phyloP scores from a whole-genome alignment of 2,329 filamentous ascomycete species.

The Curvularia lunata region DNA sequence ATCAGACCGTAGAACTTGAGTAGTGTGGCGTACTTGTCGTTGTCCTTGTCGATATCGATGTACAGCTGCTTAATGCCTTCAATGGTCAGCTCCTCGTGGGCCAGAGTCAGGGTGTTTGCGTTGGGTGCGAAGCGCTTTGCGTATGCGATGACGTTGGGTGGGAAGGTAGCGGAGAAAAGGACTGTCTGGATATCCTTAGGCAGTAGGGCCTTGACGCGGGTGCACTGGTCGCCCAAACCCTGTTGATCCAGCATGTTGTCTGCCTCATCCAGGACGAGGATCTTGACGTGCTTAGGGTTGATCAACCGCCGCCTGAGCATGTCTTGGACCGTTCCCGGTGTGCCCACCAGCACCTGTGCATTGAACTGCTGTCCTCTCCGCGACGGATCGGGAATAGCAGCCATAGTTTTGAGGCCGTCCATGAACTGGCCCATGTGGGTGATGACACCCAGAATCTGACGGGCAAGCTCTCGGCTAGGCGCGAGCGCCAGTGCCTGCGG shows the following conservation, averaged over 20 bases:
- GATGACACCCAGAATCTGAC: constrained; percentile 90
- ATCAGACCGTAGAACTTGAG: constrained; percentile 95
- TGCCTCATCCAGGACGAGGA: constrained; percentile 93
- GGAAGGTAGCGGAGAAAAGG: constrained; percentile 94
- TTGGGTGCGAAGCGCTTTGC: constrained; percentile 83
- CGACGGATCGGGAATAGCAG: constrained; percentile 80
- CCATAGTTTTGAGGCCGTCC: constrained; percentile 73
- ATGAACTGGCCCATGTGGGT: constrained; percentile 84
- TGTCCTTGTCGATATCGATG: constrained; percentile 84
- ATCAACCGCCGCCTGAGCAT: constrained; percentile 79
- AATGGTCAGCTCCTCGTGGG: constrained; percentile 90
- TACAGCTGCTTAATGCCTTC: constrained; percentile 98
- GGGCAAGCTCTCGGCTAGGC: constrained; percentile 90
- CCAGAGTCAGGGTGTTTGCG: constrained; percentile 84
- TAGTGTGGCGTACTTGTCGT: constrained; percentile 85
- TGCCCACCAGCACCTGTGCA: constrained; percentile 86
- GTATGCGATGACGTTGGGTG: constrained; percentile 82
- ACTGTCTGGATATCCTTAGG: constrained; percentile 81
- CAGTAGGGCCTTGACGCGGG: constrained; percentile 80
- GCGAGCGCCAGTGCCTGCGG: constrained; percentile 91
- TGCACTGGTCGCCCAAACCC: constrained; percentile 92
- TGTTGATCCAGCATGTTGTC: constrained; percentile 99
- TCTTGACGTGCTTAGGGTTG: constrained; percentile 72
- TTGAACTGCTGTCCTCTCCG: constrained; percentile 72
- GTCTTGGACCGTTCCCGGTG: constrained; percentile 91